These are phyloP conservation scores for Purpureocillium takamizusanense DNA, from an alignment of 2,329 filamentous ascomycete genomes.

Conservation along the genomic window DNA sequence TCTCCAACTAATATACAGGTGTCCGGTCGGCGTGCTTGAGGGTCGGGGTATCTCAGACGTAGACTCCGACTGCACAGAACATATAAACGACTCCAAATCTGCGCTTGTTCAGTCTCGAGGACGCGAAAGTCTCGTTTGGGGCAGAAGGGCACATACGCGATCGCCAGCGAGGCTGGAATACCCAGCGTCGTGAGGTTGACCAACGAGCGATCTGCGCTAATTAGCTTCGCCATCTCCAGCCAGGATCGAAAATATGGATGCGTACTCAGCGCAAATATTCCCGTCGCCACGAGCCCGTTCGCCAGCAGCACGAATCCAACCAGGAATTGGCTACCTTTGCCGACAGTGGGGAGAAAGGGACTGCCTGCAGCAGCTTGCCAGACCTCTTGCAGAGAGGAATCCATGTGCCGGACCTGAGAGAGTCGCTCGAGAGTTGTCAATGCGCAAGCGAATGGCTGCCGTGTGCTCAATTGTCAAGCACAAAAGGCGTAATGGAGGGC, in stretches of 20 bases:
- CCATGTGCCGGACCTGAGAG: constrained; percentile 43
- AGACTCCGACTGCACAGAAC: constrained; percentile 98
- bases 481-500: neutral
- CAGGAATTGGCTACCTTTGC: constrained; percentile 76
- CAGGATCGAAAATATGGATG: neutral
- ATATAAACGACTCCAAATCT: constrained; percentile 95
- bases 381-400: constrained; percentile 75
- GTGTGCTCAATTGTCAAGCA: neutral
- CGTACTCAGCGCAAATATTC: constrained; percentile 80
- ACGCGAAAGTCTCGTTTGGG: no score
- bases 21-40: constrained; percentile 16
- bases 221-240: neutral
- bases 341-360: constrained; percentile 71
- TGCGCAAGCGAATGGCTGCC: neutral
- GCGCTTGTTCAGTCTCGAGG: constrained; percentile 1
- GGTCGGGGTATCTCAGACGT: constrained; percentile 64
- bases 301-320: constrained; percentile 70
- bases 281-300: constrained; percentile 62
- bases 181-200: constrained; percentile 69
- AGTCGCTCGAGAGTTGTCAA: neutral
- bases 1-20: constrained; percentile 28
- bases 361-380: constrained; percentile 88
- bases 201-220: constrained; percentile 64
- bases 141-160: constrained; percentile 59
- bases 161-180: constrained; percentile 75